A percentile compares a stretch with the other conserved stretches of the same genome.
phyloP scores from a whole-genome alignment of 2,329 filamentous ascomycete genomes.

The Seiridium unicorne region DNA sequence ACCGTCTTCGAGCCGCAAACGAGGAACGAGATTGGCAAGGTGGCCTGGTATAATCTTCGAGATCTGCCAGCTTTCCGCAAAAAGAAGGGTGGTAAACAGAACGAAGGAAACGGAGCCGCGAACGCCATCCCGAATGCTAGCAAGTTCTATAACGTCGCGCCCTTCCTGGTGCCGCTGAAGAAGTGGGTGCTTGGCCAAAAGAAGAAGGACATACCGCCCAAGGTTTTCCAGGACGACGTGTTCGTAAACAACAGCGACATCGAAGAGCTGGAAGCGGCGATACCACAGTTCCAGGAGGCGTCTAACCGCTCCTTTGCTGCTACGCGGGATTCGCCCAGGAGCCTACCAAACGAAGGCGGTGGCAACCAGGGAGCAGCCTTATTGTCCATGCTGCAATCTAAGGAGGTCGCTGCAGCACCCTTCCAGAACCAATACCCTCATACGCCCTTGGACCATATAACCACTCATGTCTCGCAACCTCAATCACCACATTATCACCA shows the following conservation, averaged over 20 bases:
- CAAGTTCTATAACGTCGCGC: slow-evolving; percentile 98
- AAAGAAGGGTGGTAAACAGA: slow-evolving; percentile 54
- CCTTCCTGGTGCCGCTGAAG: slow-evolving; percentile 81
- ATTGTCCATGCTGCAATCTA: slow-evolving; percentile 50
- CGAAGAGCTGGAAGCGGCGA: background rate
- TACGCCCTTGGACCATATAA: slow-evolving; percentile 55
- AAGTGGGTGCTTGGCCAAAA: slow-evolving; percentile 88
- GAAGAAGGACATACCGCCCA: slow-evolving; percentile 59
- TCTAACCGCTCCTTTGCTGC: background rate
- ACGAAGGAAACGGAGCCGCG: slow-evolving; percentile 54
- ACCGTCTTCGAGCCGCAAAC: slow-evolving; percentile 87
- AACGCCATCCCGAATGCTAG: slow-evolving; percentile 56
- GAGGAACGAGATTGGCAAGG: slow-evolving; percentile 95
- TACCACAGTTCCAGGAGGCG: background rate
- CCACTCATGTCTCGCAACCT: slow-evolving; percentile 49
- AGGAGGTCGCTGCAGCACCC: slow-evolving; percentile 24
- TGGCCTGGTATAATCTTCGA: slow-evolving; percentile 88
- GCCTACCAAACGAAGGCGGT: background rate
- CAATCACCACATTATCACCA: slow-evolving; percentile 58
- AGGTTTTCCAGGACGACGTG: slow-evolving; percentile 52
- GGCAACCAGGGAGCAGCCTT: slow-evolving; percentile 47
- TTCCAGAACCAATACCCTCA: slow-evolving; percentile 31
- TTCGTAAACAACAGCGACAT: slow-evolving; percentile 59
- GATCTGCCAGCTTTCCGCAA: slow-evolving; percentile 82
- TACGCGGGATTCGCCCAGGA: background rate